Percentiles rank a stretch among this genome's conserved stretches.
These are phyloP conservation scores for Cardamine resedifolia DNA, from an alignment of 345 rosid species.

Conservation along the genomic window DNA sequence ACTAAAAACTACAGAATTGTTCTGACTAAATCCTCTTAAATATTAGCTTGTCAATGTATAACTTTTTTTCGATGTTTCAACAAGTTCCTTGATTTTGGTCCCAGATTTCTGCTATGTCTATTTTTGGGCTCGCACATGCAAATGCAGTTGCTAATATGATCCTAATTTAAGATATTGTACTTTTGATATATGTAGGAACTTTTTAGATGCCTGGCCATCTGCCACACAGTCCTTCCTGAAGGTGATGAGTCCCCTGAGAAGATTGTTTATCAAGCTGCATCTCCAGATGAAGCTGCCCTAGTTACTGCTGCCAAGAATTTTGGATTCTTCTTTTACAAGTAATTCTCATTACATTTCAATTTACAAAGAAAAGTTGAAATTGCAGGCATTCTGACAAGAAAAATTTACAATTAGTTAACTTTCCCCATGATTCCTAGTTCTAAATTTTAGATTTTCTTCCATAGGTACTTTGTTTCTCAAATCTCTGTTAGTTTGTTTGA, in stretches of 20 bases:
- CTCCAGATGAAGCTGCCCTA: constrained; percentile 98
- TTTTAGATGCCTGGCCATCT: constrained; percentile 97
- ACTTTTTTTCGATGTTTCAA: neutral
- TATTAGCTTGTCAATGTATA: neutral
- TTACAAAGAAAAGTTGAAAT: constrained; percentile 11
- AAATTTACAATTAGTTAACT: constrained; percentile 22
- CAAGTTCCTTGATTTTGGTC: constrained; percentile 11
- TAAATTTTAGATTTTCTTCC: neutral
- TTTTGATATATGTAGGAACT: constrained; percentile 65
- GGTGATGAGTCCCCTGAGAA: constrained; percentile 96
- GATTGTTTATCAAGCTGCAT: constrained; percentile 96
- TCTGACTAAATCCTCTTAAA: neutral
- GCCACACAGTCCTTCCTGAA: constrained; percentile 99
- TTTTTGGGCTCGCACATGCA: neutral
- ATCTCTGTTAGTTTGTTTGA: constrained; percentile 26
- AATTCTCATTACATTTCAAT: constrained; percentile 8
- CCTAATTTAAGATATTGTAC: constrained; percentile 3
- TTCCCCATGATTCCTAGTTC: constrained; percentile 2
- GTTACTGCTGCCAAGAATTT: constrained; percentile 97
- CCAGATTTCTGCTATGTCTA: constrained; percentile 1
- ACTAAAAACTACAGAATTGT: constrained; percentile 3
- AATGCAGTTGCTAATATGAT: constrained; percentile 4
- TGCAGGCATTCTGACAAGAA: neutral
- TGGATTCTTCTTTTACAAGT: constrained; percentile 98
- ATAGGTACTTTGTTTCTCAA: constrained; percentile 22